Evolutionary conservation across 495 filamentous ascomycete genomes (phyloP).

Genomic region (Acidomyces sp.): DNA sequence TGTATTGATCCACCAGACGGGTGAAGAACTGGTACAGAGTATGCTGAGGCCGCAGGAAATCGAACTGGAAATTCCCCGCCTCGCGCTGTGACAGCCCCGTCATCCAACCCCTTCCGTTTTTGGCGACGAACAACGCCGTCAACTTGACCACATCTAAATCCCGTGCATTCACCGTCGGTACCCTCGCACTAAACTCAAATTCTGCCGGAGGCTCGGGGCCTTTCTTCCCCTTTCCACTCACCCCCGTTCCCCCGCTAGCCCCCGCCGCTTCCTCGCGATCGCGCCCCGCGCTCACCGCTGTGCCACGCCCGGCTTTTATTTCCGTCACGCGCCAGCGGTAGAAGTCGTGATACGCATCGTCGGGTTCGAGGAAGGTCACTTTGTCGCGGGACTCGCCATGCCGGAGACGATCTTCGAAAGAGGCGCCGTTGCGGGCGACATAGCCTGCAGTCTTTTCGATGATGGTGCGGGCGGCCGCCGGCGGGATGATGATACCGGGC

Average conservation of each 20-base stretch:
- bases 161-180: slow-evolving; percentile 92
- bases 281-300: slow-evolving; percentile 65
- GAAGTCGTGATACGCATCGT: slow-evolving; percentile 76
- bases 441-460: slow-evolving; percentile 96
- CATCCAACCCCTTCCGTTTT: slow-evolving; percentile 81
- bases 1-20: slow-evolving; percentile 84
- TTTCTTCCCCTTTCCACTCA: slow-evolving; percentile 27
- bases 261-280: slow-evolving; percentile 43
- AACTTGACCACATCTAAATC: slow-evolving; percentile 86
- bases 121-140: slow-evolving; percentile 82
- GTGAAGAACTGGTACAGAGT: slow-evolving; percentile 91
- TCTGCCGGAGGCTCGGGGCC: slow-evolving; percentile 79
- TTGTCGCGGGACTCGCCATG: slow-evolving; percentile 82
- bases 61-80: slow-evolving; percentile 85
- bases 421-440: slow-evolving; percentile 66
- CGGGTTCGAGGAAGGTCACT: slow-evolving; percentile 72
- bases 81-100: slow-evolving; percentile 78
- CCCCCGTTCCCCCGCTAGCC: slow-evolving; percentile 34
- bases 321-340: slow-evolving; percentile 84
- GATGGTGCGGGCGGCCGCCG: slow-evolving; percentile 65
- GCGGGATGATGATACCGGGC: slow-evolving; percentile 70
- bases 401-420: slow-evolving; percentile 75
- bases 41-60: slow-evolving; percentile 92
- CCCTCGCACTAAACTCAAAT: slow-evolving; percentile 88
- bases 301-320: slow-evolving; percentile 71